Evolutionary conservation across 805 yeast genomes (phyloP).

Genomic region (Debaryomyces tyrocola): DNA sequence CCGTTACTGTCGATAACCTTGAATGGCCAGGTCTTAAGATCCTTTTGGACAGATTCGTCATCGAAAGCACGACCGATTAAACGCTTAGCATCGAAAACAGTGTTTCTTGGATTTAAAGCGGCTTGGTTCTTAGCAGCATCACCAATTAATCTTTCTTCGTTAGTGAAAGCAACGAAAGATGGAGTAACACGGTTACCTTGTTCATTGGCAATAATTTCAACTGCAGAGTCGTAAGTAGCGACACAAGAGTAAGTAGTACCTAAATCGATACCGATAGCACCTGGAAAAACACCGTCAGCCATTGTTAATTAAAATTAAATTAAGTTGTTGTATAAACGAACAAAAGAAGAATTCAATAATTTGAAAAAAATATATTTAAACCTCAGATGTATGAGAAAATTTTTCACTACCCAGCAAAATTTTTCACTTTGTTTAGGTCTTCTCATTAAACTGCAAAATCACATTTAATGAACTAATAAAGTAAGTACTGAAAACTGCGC

Average conservation of each 20-base stretch:
- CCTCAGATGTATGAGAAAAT: constrained; percentile 5
- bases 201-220: constrained; percentile 51
- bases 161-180: constrained; percentile 49
- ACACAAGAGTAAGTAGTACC: constrained; percentile 54
- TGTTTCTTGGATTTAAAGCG: constrained; percentile 50
- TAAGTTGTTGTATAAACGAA: constrained; percentile 7
- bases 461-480: background rate
- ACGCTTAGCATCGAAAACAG: constrained; percentile 52
- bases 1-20: constrained; percentile 45
- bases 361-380: constrained; percentile 1
- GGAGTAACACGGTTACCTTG: constrained; percentile 55
- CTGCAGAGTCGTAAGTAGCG: constrained; percentile 50
- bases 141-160: constrained; percentile 52
- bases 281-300: constrained; percentile 99
- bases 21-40: constrained; percentile 50
- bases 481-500: constrained; percentile 5
- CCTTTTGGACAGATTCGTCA: constrained; percentile 61
- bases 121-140: constrained; percentile 54
- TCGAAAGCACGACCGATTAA: constrained; percentile 61
- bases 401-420: constrained; percentile 10
- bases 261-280: constrained; percentile 62
- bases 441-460: constrained; percentile 1
- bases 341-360: constrained; percentile 3
- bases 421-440: constrained; percentile 8
- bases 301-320: constrained; percentile 37